Conservation (phyloP, 306 rosid genomes). For the Vigna nakashimae region DNA sequence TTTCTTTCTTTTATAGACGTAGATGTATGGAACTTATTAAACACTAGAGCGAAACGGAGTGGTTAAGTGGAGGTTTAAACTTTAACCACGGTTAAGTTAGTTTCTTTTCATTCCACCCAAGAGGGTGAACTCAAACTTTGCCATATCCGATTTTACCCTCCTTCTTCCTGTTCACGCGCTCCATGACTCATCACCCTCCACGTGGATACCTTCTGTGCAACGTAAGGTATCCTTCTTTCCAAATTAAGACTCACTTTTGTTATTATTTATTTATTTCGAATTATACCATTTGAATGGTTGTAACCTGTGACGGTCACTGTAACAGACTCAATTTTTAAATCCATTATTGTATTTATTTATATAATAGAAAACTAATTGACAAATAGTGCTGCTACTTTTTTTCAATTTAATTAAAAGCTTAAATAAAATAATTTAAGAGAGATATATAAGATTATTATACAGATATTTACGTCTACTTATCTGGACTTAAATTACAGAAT, state of each 20-base stretch:
- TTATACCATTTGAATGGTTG: background rate
- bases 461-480: too few species aligned
- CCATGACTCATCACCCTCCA: background rate
- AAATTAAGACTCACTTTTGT: too few species aligned
- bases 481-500: too few species aligned
- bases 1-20: constrained; percentile 35
- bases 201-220: background rate
- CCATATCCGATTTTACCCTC: background rate
- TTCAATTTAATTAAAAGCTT: too few species aligned
- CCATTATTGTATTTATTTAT: too few species aligned
- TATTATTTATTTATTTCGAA: background rate
- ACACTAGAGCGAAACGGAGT: background rate
- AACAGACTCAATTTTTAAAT: too few species aligned
- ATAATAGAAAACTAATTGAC: too few species aligned
- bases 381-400: too few species aligned
- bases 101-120: background rate
- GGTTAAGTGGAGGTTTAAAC: background rate
- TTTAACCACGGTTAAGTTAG: background rate
- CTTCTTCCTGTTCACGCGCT: background rate
- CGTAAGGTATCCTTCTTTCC: background rate
- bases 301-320: too few species aligned
- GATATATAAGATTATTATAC: too few species aligned
- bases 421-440: too few species aligned
- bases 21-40: background rate
- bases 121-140: background rate